Evolutionary conservation across 139 green algal species (phyloP), one percentile per base, ranked within the genome.

Genomic region (Dunaliella primolecta): DNA sequence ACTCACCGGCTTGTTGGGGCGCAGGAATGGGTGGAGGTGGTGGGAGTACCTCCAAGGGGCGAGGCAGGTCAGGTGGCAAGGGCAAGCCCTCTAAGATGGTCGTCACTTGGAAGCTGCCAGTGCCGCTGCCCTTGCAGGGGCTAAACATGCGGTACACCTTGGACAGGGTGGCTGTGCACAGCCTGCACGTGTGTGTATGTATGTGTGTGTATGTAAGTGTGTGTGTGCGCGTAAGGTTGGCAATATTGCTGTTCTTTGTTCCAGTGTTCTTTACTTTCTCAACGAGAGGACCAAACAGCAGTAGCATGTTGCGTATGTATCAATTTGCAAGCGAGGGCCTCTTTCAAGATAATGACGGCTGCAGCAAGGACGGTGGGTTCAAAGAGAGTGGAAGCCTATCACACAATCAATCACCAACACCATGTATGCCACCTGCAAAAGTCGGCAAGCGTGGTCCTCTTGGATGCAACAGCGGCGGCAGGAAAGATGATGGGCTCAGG

Each of bases 101-200:
- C 34, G 38, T 85, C 24, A 90, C 90, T 1, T 75, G 75, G 77
- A 85, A 93, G 76, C 75, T 27, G 27, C 25, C 72, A 36, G 30
- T 36, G 78, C 64, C 77, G 75, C 80, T 46, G 74, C 7, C 46
- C 46, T 64, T 64, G 7, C 30, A 37, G 0, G 20, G 46, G 27
- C 75, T 64, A 75, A 95, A 96, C 89, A 96, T 92, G 46, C 85
- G 87, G 89, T 98, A 98, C n/a, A 92, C 85, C 2, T 91, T 88
- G 0, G 82, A 72, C 71, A 96, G 94, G 24, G 88, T 88, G 3
- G 86, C 84, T 0, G 81, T 81, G 2, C 64, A 81, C 75, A 95
- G 25, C 35, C 82, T 89, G 82, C 46, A 64, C 46, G 46, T 57
- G 55, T 72, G 76, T 72, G 70, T 33, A 72, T 81, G 75, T 56